phyloP scores from a whole-genome alignment of 2,329 filamentous ascomycete genomes.

The Fusarium staphyleae region DNA sequence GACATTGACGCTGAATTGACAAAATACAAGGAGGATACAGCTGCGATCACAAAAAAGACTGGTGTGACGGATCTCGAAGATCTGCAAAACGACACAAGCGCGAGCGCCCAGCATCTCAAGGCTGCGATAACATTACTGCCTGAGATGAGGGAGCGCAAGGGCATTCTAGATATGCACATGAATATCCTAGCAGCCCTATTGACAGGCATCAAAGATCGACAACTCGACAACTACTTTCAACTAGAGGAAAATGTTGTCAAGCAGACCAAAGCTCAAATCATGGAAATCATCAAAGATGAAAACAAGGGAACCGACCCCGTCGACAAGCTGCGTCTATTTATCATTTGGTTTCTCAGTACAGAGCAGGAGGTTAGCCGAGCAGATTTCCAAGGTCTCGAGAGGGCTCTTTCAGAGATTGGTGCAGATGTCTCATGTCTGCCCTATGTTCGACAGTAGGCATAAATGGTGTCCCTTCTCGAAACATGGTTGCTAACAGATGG shows the following conservation, averaged over 20 bases:
- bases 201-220: conserved; percentile 87
- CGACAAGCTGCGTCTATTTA: conserved; percentile 92
- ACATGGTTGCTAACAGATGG: conserved; percentile 34
- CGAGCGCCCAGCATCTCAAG: conserved; percentile 93
- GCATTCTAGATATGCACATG: conserved; percentile 98
- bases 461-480: neutral
- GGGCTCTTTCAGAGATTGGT: conserved; percentile 78
- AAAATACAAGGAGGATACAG: conserved; percentile 94
- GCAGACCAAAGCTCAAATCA: conserved; percentile 85
- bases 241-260: conserved; percentile 92
- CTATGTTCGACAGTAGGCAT: conserved; percentile 81
- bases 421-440: conserved; percentile 79
- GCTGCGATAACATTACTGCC: conserved; percentile 92
- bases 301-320: conserved; percentile 83
- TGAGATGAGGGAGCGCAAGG: conserved; percentile 90
- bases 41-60: conserved; percentile 93
- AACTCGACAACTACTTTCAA: conserved; percentile 96
- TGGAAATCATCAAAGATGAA: conserved; percentile 83
- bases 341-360: conserved; percentile 96
- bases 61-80: conserved; percentile 93
- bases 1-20: conserved; percentile 94
- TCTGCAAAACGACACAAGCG: conserved; percentile 84
- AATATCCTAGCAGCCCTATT: conserved; percentile 84
- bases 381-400: conserved; percentile 87
- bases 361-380: conserved; percentile 84